Evolutionary conservation across 2,329 filamentous ascomycete genomes (phyloP).

Genomic region (Malbranchea zuffiana): DNA sequence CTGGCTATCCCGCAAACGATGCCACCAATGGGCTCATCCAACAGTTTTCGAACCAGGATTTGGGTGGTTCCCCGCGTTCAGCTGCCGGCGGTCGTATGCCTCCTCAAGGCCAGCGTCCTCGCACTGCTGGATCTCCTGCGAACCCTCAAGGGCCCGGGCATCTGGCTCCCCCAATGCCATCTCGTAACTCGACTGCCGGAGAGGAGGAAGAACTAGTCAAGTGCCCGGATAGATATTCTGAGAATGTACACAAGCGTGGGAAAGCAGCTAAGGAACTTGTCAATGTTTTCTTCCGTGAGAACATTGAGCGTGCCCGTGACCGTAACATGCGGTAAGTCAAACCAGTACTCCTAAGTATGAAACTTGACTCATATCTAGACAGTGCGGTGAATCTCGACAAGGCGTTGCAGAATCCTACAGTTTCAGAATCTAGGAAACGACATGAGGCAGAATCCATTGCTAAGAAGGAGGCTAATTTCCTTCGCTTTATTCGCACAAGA

Average conservation of each 20-base stretch:
- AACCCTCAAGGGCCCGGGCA: constrained; percentile 52
- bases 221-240: constrained; percentile 76
- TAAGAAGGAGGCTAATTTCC: constrained; percentile 91
- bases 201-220: constrained; percentile 63
- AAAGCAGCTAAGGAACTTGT: constrained; percentile 56
- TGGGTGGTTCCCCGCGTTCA: constrained; percentile 57
- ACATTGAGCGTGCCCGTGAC: constrained; percentile 88
- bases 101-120: constrained; percentile 59
- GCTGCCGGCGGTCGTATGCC: constrained; percentile 50
- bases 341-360: background rate
- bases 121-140: constrained; percentile 63
- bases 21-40: constrained; percentile 84
- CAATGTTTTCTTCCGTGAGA: constrained; percentile 90
- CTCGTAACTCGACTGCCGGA: constrained; percentile 43
- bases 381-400: constrained; percentile 89
- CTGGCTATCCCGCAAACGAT: constrained; percentile 53
- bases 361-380: constrained; percentile 4
- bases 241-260: constrained; percentile 66
- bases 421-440: constrained; percentile 65
- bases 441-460: constrained; percentile 76
- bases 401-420: constrained; percentile 64
- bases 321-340: constrained; percentile 72
- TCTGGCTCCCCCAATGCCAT: constrained; percentile 56
- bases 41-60: constrained; percentile 94
- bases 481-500: constrained; percentile 93